Evolutionary conservation across 2,329 filamentous ascomycete species (phyloP), one percentile per base, ranked within the genome.

Genomic region (Penicillium hordei): DNA sequence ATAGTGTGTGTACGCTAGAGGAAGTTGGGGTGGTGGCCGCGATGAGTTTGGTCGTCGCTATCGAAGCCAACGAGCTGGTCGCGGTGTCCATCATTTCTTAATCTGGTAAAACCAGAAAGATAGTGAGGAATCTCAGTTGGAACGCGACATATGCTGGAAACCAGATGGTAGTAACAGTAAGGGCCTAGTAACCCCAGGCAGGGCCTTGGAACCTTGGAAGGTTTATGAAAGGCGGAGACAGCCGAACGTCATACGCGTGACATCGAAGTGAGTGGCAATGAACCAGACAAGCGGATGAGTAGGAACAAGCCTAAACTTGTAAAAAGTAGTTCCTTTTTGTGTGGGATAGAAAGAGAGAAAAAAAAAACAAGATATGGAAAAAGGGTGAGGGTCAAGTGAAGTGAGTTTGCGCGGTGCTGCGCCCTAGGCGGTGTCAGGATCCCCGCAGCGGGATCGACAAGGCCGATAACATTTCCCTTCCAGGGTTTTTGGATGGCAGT

Each of bases 401-500:
- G 29, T 34, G 25, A 40, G 21, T 21, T 12, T 29, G 34, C 33
- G 48, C 1, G 45, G 19, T 40, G 36, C 44, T 39, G 51, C 39
- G 49, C 44, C 39, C 31, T 42, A 33, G 63, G 63, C 63, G 63
- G 63, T 65, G 63, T 63, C 63, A 46, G 48, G 12, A 23, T 52
- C 63, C 63, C 63, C 63, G 63, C 63, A 65, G 36, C 48, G 58
- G 57, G 61, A 65, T 64, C 61, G 59, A 59, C 61, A 48, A 58
- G 55, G 55, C 49, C 34, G 55, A 42, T 57, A n/a, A 2, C 31
- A 23, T 46, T 52, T 48, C 27, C 42, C 34, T 46, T 52, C 12
- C 33, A 34, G 31, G 44, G 29, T 33, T 33, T 33, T 43, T 45
- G 8, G 8, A 25, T 34, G 19, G 12, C 15, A 19, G 27, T 19